phyloP scores from a whole-genome alignment of 306 rosid genomes.

The Crataegus laevigata region DNA sequence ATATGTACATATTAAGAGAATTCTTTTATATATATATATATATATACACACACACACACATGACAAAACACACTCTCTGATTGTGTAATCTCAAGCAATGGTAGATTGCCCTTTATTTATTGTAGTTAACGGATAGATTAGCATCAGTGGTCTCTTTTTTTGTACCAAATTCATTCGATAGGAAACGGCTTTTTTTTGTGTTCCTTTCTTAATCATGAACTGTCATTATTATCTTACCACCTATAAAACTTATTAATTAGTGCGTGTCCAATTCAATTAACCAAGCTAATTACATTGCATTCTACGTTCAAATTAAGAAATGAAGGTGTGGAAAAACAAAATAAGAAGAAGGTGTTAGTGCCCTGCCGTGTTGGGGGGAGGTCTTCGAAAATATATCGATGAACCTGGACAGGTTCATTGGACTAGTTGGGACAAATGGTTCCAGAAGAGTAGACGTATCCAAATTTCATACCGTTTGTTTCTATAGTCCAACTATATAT shows the following conservation, averaged over 20 bases:
- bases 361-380: no score
- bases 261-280: not conserved
- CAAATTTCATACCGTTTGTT: not conserved
- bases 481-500: not conserved
- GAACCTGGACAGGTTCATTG: constrained; percentile 13
- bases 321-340: not conserved
- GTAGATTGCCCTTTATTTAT: no score
- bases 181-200: not conserved
- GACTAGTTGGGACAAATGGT: not conserved
- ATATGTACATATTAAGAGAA: not conserved
- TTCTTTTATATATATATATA: no score
- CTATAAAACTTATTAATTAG: no score
- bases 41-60: no score
- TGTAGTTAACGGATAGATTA: not conserved
- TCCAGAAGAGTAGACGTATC: not conserved
- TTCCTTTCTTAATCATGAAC: no score
- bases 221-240: no score
- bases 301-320: not conserved
- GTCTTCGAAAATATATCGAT: not conserved
- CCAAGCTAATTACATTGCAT: not conserved
- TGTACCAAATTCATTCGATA: not conserved
- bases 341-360: not conserved
- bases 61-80: accelerated
- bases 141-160: not conserved
- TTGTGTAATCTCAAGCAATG: no score